Evolutionary conservation across 345 rosid genomes (phyloP).

Genomic region (Tarenaya hassleriana): DNA sequence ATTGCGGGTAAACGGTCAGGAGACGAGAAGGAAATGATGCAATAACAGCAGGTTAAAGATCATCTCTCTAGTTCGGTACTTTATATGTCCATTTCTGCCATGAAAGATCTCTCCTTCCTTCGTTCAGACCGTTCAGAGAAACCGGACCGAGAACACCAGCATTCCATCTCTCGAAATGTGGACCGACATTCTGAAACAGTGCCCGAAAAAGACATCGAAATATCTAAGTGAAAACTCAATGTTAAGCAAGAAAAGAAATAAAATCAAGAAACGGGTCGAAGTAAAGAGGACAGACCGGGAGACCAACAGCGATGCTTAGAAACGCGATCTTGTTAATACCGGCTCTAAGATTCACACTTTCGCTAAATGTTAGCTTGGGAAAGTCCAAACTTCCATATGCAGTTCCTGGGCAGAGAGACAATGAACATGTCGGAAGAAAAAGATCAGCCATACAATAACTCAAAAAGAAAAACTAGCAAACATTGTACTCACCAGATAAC

Average conservation of each 20-base stretch:
- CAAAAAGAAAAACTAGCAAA: neutral
- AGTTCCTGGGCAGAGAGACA: slow-evolving; percentile 50
- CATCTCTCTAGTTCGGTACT: slow-evolving; percentile 33
- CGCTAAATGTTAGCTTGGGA: slow-evolving; percentile 69
- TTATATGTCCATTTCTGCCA: slow-evolving; percentile 99
- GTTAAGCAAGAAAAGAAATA: neutral
- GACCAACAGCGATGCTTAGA: slow-evolving; percentile 93
- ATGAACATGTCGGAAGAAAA: slow-evolving; percentile 18
- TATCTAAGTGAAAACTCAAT: neutral
- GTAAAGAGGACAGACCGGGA: slow-evolving; percentile 61
- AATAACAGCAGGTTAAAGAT: neutral
- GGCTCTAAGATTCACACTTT: slow-evolving; percentile 71
- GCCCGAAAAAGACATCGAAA: slow-evolving; percentile 22
- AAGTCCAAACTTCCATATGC: slow-evolving; percentile 84
- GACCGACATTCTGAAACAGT: slow-evolving; percentile 78
- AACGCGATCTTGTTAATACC: slow-evolving; percentile 79
- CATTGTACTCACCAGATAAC: slow-evolving; percentile 47
- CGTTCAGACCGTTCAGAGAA: slow-evolving; percentile 60
- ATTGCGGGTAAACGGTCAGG: neutral
- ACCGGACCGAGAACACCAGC: slow-evolving; percentile 96
- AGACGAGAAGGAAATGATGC: neutral
- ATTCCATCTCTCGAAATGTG: slow-evolving; percentile 98
- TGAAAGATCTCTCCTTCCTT: slow-evolving; percentile 77
- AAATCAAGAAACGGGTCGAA: slow-evolving; percentile 6
- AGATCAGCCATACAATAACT: too few relatives aligned